phyloP scores from a whole-genome alignment of 1,284 basidiomycete genomes.

The Rhodotorula sp. region DNA sequence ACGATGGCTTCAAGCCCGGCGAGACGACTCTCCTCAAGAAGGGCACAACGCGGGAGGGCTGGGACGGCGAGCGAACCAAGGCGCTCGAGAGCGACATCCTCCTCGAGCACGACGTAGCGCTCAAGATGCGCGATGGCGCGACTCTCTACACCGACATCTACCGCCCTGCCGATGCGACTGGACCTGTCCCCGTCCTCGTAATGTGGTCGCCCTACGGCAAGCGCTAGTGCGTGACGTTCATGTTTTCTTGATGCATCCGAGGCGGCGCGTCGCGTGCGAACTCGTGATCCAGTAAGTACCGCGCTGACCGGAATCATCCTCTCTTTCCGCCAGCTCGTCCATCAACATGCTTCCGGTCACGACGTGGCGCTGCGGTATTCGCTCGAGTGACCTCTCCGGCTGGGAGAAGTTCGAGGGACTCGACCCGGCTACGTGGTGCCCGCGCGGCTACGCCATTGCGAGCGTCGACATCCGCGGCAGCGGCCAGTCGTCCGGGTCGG shows the following conservation, averaged over 20 bases:
- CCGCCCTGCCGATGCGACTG: slow-evolving; percentile 37
- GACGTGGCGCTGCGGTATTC: slow-evolving; percentile 19
- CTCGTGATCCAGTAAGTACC: no score
- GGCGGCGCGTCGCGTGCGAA: no score
- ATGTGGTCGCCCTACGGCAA: slow-evolving; percentile 46
- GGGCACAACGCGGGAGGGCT: slow-evolving; percentile 18
- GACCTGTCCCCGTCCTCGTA: slow-evolving; percentile 39
- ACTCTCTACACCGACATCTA: slow-evolving; percentile 44
- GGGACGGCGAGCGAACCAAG: slow-evolving; percentile 14
- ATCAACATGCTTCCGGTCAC: slow-evolving; percentile 27
- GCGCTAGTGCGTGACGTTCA: slow-evolving; percentile 1
- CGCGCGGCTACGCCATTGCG: slow-evolving; percentile 45
- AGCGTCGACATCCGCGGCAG: slow-evolving; percentile 43
- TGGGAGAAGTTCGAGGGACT: slow-evolving; percentile 44
- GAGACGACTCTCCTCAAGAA: slow-evolving; percentile 10
- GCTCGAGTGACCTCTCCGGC: slow-evolving; percentile 29
- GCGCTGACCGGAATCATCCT: no score
- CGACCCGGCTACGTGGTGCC: slow-evolving; percentile 51
- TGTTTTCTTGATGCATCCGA: no score
- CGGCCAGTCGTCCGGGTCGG: slow-evolving; percentile 37
- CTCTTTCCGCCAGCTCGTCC: slow-evolving; percentile 1
- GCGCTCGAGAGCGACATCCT: slow-evolving; percentile 33
- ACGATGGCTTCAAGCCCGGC: slow-evolving; percentile 13
- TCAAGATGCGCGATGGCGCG: slow-evolving; percentile 44
- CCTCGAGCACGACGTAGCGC: slow-evolving; percentile 38